phyloP scores from a whole-genome alignment of 306 rosid species.

The Canavalia ensiformis region DNA sequence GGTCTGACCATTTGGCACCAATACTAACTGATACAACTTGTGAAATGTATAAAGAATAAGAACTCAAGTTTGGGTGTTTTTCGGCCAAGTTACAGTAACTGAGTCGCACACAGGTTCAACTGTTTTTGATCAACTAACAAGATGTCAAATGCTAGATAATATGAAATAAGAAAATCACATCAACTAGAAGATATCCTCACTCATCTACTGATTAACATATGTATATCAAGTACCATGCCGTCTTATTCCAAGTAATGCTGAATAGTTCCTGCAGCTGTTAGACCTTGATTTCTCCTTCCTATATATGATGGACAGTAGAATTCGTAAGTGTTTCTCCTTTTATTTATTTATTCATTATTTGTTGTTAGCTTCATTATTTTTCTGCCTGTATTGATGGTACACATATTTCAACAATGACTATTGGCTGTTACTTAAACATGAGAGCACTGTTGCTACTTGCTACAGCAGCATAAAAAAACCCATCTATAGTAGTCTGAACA shows the following conservation, averaged over 20 bases:
- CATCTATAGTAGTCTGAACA: background rate
- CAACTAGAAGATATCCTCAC: background rate
- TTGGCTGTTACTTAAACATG: background rate
- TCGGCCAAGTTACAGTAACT: background rate
- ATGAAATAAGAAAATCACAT: background rate
- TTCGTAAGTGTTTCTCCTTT: background rate
- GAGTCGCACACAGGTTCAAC: background rate
- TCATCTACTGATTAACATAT: constrained; percentile 2
- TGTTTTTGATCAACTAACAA: background rate
- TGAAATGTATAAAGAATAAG: too few relatives aligned
- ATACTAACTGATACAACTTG: too few relatives aligned
- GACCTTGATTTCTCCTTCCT: background rate
- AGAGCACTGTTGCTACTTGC: background rate
- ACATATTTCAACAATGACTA: constrained; percentile 1
- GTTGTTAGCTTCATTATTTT: constrained; percentile 1
- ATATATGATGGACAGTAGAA: background rate
- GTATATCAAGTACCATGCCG: background rate
- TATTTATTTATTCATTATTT: constrained; percentile 18
- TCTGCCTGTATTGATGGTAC: constrained; percentile 23
- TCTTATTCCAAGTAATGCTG: background rate
- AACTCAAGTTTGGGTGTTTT: too few relatives aligned
- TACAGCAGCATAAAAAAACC: background rate
- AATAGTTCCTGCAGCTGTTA: background rate
- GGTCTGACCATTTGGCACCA: too few relatives aligned
- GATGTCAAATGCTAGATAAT: background rate